Conservation (phyloP, 1,139 yeast genomes). For the Schwanniomyces etchellsii region DNA sequence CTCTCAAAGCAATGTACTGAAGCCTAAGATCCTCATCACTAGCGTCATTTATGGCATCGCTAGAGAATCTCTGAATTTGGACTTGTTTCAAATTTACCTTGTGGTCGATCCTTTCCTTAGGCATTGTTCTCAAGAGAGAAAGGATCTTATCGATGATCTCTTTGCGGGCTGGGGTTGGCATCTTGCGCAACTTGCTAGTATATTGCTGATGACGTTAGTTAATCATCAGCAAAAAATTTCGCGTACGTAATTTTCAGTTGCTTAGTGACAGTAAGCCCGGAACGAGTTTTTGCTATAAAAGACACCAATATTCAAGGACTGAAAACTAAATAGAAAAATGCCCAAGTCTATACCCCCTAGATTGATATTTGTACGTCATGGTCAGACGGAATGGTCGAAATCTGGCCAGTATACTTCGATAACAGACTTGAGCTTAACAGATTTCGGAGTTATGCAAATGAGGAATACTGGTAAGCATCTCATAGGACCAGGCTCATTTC, state of each 20-base stretch:
- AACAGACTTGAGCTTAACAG: conserved; percentile 77
- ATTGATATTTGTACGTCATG: conserved; percentile 76
- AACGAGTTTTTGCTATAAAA: no score
- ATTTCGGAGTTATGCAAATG: conserved; percentile 74
- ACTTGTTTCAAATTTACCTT: conserved; percentile 62
- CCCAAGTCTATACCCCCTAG: conserved; percentile 52
- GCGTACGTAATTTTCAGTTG: not conserved
- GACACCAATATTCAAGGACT: no score
- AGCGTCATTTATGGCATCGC: conserved; percentile 19
- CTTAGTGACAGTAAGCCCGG: no score
- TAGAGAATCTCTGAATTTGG: conserved; percentile 50
- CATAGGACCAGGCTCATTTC: conserved; percentile 48
- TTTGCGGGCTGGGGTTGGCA: conserved; percentile 11
- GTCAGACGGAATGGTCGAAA: conserved; percentile 94
- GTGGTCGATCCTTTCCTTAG: conserved; percentile 62
- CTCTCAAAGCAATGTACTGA: conserved; percentile 56
- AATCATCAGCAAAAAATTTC: not conserved
- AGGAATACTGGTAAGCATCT: conserved; percentile 64
- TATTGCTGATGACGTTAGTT: not conserved
- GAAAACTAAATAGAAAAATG: no score
- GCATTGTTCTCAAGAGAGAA: conserved; percentile 41
- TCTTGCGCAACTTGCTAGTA: conserved; percentile 1
- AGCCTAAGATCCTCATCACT: conserved; percentile 49
- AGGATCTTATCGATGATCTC: conserved; percentile 33
- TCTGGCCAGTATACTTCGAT: conserved; percentile 86